Conservation (phyloP, 805 yeast genomes). For the Starmerella stigmatis region DNA sequence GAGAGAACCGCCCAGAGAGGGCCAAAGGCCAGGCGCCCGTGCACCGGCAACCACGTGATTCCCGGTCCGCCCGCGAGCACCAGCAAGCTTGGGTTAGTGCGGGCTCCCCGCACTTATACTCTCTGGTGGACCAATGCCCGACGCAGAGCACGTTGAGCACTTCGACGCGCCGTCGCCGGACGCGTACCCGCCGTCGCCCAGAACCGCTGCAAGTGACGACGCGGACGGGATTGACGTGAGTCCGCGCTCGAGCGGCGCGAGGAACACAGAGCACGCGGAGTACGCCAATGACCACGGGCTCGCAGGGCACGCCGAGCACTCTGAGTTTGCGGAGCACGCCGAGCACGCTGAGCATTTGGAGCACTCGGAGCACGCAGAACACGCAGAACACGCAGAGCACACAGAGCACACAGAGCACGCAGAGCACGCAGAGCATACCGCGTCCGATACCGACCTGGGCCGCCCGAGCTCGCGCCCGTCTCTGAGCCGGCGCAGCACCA, state of each 20-base stretch:
- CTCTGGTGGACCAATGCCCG: background rate
- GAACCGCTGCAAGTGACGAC: background rate
- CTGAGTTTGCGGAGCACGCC: background rate
- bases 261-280: background rate
- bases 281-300: background rate
- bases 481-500: conserved; percentile 21
- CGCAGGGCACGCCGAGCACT: no score
- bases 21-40: no score
- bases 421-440: conserved; percentile 8
- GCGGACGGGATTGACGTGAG: background rate
- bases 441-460: background rate
- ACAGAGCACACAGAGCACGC: conserved; percentile 9
- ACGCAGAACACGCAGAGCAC: conserved; percentile 7
- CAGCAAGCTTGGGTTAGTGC: no score
- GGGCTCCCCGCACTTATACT: background rate
- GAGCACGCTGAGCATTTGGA: conserved; percentile 12
- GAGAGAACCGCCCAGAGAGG: no score
- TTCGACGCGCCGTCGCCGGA: conserved; percentile 3
- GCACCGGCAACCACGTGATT: no score
- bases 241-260: no score
- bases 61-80: no score
- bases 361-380: conserved; percentile 7
- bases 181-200: conserved; percentile 2
- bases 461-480: conserved; percentile 10
- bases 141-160: conserved; percentile 1